Evolutionary conservation across 306 rosid species (phyloP).

Genomic region (Pterocarpus santalinus): DNA sequence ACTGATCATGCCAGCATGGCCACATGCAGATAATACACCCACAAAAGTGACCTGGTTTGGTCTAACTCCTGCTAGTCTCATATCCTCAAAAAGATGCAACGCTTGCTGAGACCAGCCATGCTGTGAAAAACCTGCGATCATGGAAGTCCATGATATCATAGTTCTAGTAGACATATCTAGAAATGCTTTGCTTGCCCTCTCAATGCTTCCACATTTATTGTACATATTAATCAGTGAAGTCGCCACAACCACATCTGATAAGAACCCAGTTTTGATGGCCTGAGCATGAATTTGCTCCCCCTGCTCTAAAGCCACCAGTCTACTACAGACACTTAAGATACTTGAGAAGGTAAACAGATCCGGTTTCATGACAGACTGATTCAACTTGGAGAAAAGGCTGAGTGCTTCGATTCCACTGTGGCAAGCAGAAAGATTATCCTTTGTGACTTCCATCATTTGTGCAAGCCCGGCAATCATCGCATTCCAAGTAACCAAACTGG

Average conservation of each 20-base stretch:
- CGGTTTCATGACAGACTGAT: conserved; percentile 70
- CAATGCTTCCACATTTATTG: conserved; percentile 84
- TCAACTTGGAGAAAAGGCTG: conserved; percentile 61
- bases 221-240: conserved; percentile 83
- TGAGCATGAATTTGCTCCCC: conserved; percentile 91
- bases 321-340: conserved; percentile 74
- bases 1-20: conserved; percentile 77
- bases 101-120: conserved; percentile 84
- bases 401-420: conserved; percentile 78
- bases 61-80: conserved; percentile 74
- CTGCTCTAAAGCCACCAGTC: conserved; percentile 74
- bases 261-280: conserved; percentile 73
- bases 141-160: conserved; percentile 89
- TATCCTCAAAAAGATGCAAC: conserved; percentile 81
- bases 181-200: conserved; percentile 84
- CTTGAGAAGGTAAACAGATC: conserved; percentile 87
- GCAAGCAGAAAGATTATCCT: conserved; percentile 66
- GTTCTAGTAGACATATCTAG: conserved; percentile 89
- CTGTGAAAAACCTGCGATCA: conserved; percentile 83
- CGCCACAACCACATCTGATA: conserved; percentile 76
- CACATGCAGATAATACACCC: conserved; percentile 86
- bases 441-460: conserved; percentile 71
- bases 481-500: conserved; percentile 84
- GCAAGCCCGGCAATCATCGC: conserved; percentile 88
- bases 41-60: conserved; percentile 90